Evolutionary conservation across 2,329 filamentous ascomycete species (phyloP).

Genomic region (Phaeosphaeriaceae sp.): DNA sequence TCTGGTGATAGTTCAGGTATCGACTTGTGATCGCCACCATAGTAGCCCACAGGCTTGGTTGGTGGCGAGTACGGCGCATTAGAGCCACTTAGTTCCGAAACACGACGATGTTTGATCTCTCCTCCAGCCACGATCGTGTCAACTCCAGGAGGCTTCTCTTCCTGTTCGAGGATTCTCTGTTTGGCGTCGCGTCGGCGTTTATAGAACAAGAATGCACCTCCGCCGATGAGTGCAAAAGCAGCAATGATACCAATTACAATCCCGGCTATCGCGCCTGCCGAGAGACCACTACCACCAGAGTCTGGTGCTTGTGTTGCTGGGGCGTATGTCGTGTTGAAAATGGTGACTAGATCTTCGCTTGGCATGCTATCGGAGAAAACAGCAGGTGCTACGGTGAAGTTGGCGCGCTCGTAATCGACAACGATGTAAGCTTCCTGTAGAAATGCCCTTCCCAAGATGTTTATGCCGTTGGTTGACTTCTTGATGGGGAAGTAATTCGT

Average conservation of each 20-base stretch:
- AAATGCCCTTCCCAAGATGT: slow-evolving; percentile 44
- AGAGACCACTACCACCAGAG: slow-evolving; percentile 21
- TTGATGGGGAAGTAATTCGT: slow-evolving; percentile 43
- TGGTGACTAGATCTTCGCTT: slow-evolving; percentile 24
- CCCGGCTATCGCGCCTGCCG: slow-evolving; percentile 40
- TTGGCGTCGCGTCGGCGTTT: slow-evolving; percentile 25
- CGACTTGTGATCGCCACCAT: slow-evolving; percentile 31
- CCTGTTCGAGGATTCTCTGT: slow-evolving; percentile 7
- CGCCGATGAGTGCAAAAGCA: slow-evolving; percentile 28
- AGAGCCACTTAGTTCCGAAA: slow-evolving; percentile 45
- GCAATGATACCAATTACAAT: slow-evolving; percentile 43
- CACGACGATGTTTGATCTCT: slow-evolving; percentile 39
- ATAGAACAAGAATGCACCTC: slow-evolving; percentile 38
- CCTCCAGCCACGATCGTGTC: slow-evolving; percentile 35
- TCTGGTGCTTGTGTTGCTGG: not conserved
- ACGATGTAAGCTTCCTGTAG: slow-evolving; percentile 48
- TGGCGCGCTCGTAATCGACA: slow-evolving; percentile 46
- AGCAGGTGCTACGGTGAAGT: slow-evolving; percentile 42
- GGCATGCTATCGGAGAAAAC: slow-evolving; percentile 29
- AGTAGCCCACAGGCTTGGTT: slow-evolving; percentile 33
- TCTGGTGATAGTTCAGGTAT: slow-evolving; percentile 45
- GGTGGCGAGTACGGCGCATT: slow-evolving; percentile 35
- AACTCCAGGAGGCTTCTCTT: slow-evolving; percentile 30
- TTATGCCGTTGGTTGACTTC: slow-evolving; percentile 28
- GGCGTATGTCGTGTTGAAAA: slow-evolving; percentile 28